A percentile compares a stretch with the other conserved stretches of the same genome.
Evolutionary conservation across 371 early-diverging fungal genomes (phyloP).

Genomic region (Actinomucor elegans): DNA sequence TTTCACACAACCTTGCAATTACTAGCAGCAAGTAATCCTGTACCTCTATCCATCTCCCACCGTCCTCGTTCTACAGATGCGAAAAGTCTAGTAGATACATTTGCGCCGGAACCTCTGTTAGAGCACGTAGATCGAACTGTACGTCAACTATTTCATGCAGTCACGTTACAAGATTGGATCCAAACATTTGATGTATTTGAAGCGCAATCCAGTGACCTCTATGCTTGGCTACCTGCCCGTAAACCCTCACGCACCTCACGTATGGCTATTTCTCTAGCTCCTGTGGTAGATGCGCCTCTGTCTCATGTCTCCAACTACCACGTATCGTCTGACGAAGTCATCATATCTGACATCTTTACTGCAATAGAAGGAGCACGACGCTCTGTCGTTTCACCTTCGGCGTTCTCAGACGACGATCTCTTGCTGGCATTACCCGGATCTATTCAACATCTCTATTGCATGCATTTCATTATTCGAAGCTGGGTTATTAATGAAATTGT

Average conservation of each 20-base stretch:
- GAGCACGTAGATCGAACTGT: conserved; percentile 37
- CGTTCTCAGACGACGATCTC: conserved; percentile 47
- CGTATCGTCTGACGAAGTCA: conserved; percentile 46
- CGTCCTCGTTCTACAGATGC: conserved; percentile 11
- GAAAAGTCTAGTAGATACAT: conserved; percentile 26
- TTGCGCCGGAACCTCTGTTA: conserved; percentile 26
- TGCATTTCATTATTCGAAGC: conserved; percentile 71
- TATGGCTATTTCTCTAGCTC: conserved; percentile 40
- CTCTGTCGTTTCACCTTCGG: conserved; percentile 38
- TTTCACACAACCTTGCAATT: conserved; percentile 21
- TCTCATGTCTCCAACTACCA: conserved; percentile 28
- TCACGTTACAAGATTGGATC: conserved; percentile 74
- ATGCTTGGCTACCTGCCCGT: conserved; percentile 72
- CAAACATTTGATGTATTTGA: conserved; percentile 69
- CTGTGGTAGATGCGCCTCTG: conserved; percentile 28
- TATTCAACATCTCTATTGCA: conserved; percentile 67
- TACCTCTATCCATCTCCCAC: conserved; percentile 23
- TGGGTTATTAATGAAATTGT: conserved; percentile 74
- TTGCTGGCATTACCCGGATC: conserved; percentile 65
- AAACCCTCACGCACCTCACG: conserved; percentile 44
- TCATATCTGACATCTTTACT: conserved; percentile 71
- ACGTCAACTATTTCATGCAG: conserved; percentile 52
- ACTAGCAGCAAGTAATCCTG: conserved; percentile 14
- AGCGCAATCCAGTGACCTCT: conserved; percentile 66
- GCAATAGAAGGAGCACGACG: conserved; percentile 55